Evolutionary conservation across 257 asterid species (phyloP).

Genomic region (Solanum verrucosum): DNA sequence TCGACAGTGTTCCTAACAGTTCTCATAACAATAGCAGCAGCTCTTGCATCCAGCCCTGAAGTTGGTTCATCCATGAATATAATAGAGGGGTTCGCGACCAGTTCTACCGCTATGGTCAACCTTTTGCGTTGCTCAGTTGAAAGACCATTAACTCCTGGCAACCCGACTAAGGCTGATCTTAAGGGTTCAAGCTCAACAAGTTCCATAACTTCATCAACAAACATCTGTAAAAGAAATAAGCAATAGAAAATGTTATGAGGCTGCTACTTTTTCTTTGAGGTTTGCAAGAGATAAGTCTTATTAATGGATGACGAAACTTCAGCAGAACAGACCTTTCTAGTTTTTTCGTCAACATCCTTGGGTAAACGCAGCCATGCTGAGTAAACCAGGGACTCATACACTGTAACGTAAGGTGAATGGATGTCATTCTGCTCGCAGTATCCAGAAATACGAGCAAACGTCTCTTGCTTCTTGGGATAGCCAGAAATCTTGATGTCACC

Average conservation of each 20-base stretch:
- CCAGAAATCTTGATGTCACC: conserved; percentile 58
- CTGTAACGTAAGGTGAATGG: conserved; percentile 60
- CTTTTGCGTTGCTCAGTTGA: conserved; percentile 70
- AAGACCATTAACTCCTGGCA: conserved; percentile 56
- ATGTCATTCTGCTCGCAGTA: conserved; percentile 67
- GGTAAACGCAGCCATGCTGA: conserved; percentile 65
- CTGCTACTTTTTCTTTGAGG: background rate
- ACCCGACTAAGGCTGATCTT: conserved; percentile 47
- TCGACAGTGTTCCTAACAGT: conserved; percentile 57
- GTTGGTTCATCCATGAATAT: conserved; percentile 78
- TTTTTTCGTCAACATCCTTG: conserved; percentile 23
- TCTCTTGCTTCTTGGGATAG: conserved; percentile 51
- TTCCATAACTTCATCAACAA: conserved; percentile 51
- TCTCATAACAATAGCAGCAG: conserved; percentile 69
- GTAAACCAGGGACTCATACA: conserved; percentile 48
- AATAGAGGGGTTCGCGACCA: conserved; percentile 60
- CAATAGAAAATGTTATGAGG: background rate
- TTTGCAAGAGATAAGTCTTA: background rate
- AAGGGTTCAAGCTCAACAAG: conserved; percentile 47
- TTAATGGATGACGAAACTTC: background rate
- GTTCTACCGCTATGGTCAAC: conserved; percentile 61
- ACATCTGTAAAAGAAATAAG: conserved; percentile 19
- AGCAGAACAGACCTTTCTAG: conserved; percentile 32
- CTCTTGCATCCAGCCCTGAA: conserved; percentile 66
- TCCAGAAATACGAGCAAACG: conserved; percentile 67